Evolutionary conservation across 345 rosid genomes (phyloP).

Genomic region (Rubroshorea leprosula): DNA sequence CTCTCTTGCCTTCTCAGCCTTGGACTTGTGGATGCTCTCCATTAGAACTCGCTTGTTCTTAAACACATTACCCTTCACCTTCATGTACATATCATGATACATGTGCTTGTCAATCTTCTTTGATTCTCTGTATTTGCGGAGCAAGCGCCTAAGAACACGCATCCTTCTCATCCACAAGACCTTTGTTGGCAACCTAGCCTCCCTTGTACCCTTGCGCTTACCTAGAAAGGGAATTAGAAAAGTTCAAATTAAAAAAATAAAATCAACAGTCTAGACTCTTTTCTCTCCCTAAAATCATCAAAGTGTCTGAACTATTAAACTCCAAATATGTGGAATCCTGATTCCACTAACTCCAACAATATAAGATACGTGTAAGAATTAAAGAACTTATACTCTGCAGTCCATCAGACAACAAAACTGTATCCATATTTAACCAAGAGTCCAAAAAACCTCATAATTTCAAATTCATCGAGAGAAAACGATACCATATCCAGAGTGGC

Average conservation of each 20-base stretch:
- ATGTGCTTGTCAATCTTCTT: conserved; percentile 84
- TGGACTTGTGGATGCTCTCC: conserved; percentile 62
- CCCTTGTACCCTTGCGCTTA: conserved; percentile 51
- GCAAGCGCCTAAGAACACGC: conserved; percentile 56
- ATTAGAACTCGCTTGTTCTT: conserved; percentile 83
- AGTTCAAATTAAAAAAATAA: neutral
- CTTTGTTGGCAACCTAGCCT: conserved; percentile 53
- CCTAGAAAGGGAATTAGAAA: conserved; percentile 16
- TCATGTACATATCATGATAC: conserved; percentile 93
- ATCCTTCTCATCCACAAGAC: conserved; percentile 65
- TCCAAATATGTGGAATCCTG: no score
- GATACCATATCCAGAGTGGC: conserved; percentile 96
- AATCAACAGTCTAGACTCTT: neutral
- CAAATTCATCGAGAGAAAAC: neutral
- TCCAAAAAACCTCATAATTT: neutral
- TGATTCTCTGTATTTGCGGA: conserved; percentile 59
- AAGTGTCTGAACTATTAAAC: neutral
- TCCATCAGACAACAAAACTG: neutral
- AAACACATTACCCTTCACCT: conserved; percentile 72
- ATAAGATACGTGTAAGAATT: no score
- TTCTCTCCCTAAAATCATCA: neutral
- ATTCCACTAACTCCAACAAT: no score
- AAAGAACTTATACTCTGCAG: no score
- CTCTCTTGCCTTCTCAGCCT: conserved; percentile 57
- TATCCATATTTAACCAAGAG: neutral